phyloP scores from a whole-genome alignment of 2,329 filamentous ascomycete species.

The Fusarium ramigenum region DNA sequence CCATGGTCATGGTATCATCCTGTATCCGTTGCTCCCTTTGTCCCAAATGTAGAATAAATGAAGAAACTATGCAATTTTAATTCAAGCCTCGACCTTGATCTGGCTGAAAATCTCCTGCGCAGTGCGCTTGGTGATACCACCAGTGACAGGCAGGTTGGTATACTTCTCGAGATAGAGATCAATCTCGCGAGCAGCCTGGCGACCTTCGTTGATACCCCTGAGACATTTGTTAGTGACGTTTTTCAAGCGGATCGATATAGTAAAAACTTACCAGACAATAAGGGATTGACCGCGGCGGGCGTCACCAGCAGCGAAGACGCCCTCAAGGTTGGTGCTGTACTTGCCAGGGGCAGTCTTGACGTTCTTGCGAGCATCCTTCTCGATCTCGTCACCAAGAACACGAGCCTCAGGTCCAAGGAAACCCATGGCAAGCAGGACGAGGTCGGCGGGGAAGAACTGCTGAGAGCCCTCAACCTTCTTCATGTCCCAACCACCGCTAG shows the following conservation, averaged over 20 bases:
- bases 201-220: conserved; percentile 96
- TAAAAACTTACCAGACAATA: conserved; percentile 83
- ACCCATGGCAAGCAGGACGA: conserved; percentile 95
- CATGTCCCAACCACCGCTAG: conserved; percentile 96
- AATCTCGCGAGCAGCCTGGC: conserved; percentile 90
- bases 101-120: conserved; percentile 72
- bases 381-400: conserved; percentile 85
- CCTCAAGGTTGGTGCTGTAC: conserved; percentile 87
- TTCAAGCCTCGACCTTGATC: conserved; percentile 35
- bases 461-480: conserved; percentile 94
- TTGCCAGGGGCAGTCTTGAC: conserved; percentile 91
- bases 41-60: conserved; percentile 1
- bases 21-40: conserved; percentile 24
- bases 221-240: background rate
- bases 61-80: background rate
- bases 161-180: conserved; percentile 85
- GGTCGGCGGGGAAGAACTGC: conserved; percentile 95
- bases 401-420: conserved; percentile 94
- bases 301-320: conserved; percentile 93
- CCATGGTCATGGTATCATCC: conserved; percentile 31
- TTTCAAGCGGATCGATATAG: background rate
- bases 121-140: conserved; percentile 89
- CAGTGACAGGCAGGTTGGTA: conserved; percentile 86
- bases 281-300: conserved; percentile 94
- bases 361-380: conserved; percentile 93